Base-by-base conservation (phyloP, 495 filamentous ascomycete genomes). In the Parachaetomium inaequale region DNA sequence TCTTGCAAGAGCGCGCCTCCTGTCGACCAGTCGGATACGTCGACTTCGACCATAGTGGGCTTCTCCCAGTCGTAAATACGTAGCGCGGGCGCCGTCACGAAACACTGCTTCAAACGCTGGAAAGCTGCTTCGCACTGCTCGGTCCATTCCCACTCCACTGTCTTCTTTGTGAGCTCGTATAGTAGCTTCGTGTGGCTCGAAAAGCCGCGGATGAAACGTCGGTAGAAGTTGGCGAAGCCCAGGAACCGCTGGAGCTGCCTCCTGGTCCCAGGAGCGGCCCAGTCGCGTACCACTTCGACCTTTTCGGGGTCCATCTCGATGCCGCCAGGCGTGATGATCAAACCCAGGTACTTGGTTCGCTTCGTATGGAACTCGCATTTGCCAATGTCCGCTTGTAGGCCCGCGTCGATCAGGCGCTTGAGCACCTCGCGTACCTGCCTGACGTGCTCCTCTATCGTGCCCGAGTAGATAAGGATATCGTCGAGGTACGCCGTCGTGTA, bases 211-310 rank as follows among this genome's bases (percentile, higher is more conserved):
- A 68, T 32, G 15, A 68, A 68, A 6, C 45, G 40, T 14, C 51
- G 21, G 23, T 65, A 68, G 23, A 68, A 68, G 28, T 65, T 65
- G 12, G 21, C n/a, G 15, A 68, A 68, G 12, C 55, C 32, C 7
- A 60, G 12, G 45, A 59, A 46, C 0, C 17, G 17, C 31, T 42
- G 28, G n/a, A 46, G 34, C 0, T 53, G 21, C 23, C 28, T 60
- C 1, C 52, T 11, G 2, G 26, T 26, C 4, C 54, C 0, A 19
- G 15, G 0, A 7, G 4, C n/a, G 17, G 12, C 51, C 25, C 63
- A 3, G 56, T 14, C 12, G 4, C 1, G 1, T n/a, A 68, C 21
- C 6, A 17, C 38, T n/a, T 58, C 8, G 8, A 68, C 47, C 23
- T 68, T 68, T 3, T 46, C 4, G 1, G 4, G 32, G 28, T 59